Base-by-base conservation (phyloP, 2,329 filamentous ascomycete genomes). In the Beauveria australis region DNA sequence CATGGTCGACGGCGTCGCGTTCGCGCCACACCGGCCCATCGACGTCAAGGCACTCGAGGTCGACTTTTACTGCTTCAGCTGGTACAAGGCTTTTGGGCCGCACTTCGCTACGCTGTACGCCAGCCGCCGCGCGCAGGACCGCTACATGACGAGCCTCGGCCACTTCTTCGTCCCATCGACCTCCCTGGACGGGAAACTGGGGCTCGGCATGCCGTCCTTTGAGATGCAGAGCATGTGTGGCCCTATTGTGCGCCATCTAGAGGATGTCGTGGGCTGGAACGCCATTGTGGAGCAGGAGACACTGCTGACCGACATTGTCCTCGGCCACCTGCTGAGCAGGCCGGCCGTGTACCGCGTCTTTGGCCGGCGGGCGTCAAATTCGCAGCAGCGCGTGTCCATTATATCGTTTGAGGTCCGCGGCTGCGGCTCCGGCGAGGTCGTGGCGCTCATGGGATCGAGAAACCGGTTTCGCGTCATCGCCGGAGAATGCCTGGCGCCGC, bases 71-170 rank as follows among this genome's bases (percentile, higher is more conserved):
- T 74, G 79, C 14, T 89, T 91, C 71, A 84, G 79, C 2, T 91
- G 87, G 88, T 91, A 91, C 74, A 91, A 91, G 71, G 82, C 90
- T 2, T 91, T 88, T 69, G 88, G 88, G 0, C 88, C 88, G 1
- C 88, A 91, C 67, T 78, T 89, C 3, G 79, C 86, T 0, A 80
- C 86, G 61, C 89, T 67, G 86, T 81, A 24, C 81, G 81, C 22
- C 74, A 75, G 5, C 67, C 71, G 0, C 83, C 82, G 0, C 81
- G 85, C 63, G 66, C 78, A 26, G 69, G 78, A 53, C 75, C 48
- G 48, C 5, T 37, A 51, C 48, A 51, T 90, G 61, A 72, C 73
- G n/a, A 80, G 81, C 3, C 67, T 75, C 2, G 80, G 81, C 1
- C 86, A 89, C 68, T 88, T 80, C 73, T 89, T 89, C 78, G 88